Evolutionary conservation across 1,284 basidiomycete genomes (phyloP).

Genomic region (Marasmius tenuissimus): DNA sequence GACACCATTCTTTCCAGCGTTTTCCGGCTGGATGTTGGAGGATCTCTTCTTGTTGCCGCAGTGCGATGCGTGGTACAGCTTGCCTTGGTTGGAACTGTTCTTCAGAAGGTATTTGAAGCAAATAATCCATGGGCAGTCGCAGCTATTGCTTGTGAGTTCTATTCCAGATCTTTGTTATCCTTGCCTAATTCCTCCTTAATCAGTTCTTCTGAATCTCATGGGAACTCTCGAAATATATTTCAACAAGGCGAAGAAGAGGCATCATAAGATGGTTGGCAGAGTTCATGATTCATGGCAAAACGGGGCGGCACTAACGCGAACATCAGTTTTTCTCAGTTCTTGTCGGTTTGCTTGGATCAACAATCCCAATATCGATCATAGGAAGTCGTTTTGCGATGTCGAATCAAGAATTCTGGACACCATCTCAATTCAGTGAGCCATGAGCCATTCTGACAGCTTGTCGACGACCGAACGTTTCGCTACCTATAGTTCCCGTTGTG

Average conservation of each 20-base stretch:
- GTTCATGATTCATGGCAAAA: conserved; percentile 8
- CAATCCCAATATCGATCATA: conserved; percentile 78
- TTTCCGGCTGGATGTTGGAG: conserved; percentile 69
- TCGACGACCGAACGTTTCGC: conserved; percentile 1
- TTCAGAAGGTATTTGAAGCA: conserved; percentile 75
- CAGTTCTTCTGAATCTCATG: conserved; percentile 70
- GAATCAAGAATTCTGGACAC: conserved; percentile 76
- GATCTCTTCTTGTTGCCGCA: conserved; percentile 68
- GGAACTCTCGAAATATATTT: conserved; percentile 67
- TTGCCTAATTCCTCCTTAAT: not conserved
- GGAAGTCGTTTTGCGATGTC: conserved; percentile 80
- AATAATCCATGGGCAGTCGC: conserved; percentile 74
- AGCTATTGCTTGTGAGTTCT: conserved; percentile 64
- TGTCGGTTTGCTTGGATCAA: conserved; percentile 68
- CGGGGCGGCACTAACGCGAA: not conserved
- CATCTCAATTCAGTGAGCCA: conserved; percentile 70
- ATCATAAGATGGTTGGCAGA: conserved; percentile 62
- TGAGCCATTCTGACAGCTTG: not conserved
- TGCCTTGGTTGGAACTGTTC: conserved; percentile 64
- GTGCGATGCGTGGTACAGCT: conserved; percentile 78
- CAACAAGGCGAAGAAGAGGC: conserved; percentile 78
- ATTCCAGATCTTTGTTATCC: not conserved
- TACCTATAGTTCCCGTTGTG: conserved; percentile 67
- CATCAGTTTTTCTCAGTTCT: conserved; percentile 65
- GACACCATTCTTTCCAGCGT: conserved; percentile 60